Base-by-base conservation (phyloP, 169 alveolate species). In the Toxoplasma gondii region DNA sequence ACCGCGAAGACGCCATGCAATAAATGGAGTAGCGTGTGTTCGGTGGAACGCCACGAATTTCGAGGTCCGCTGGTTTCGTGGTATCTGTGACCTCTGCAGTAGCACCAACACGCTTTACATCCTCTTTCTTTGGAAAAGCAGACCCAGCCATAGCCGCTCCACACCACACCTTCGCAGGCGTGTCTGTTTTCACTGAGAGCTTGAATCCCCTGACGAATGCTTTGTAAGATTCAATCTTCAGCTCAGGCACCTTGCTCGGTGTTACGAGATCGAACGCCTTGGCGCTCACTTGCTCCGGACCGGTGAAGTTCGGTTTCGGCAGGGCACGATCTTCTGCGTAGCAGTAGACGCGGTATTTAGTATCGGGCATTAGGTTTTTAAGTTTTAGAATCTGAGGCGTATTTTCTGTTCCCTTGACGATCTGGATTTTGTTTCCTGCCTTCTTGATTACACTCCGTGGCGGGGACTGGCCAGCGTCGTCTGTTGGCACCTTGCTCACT, bases 121-220 rank as follows among this genome's bases (percentile, higher is more conserved):
- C 97, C 86, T 93, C 95, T 41, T 94, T 92, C 80, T 88, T 92
- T 38, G 97, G 97, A 70, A 91, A 93, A 83, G 94, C 96, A 34
- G 95, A 93, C 43, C 96, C 97, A 17, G 95, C 95, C 88, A 94
- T 69, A 27, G 97, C 96, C 9, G 97, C 97, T 39, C 91, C 97
- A 70, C 97, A 96, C 90, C 92, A 93, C 45, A 96, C 96, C 39
- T 93, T 96, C 41, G 95, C 95, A 31, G 97, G 97, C 9, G 96
- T 93, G 86, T 96, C 97, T 34, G 94, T 69, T 34, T 91, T 92
- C 39, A 96, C 96, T 5, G 82, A 70, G n/a, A 96, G 93, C 27
- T 87, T 80, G 93, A 96, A 96, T 39, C 97, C 96, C 36, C 95
- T 93, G 34, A 91, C 92, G 39, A 94, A 94, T 0, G 97, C 95